Percentiles rank a stretch among this genome's conserved stretches.
Conservation (phyloP, 345 rosid genomes). For the Citrus reticulata region DNA sequence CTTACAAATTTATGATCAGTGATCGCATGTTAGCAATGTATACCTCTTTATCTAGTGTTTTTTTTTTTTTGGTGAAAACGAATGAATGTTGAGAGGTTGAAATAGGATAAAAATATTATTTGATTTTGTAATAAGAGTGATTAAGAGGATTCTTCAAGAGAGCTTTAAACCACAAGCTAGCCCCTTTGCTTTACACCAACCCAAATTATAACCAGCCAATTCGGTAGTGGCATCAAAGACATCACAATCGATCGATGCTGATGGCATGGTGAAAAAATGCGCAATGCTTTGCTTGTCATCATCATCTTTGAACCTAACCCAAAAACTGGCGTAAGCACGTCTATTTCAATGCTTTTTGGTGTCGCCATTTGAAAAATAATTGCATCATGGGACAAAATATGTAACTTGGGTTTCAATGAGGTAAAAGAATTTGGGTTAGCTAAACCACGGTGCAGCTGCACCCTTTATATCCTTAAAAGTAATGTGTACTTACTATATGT, state of each 20-base stretch:
- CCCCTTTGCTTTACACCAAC: conserved; percentile 6
- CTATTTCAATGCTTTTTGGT: conserved; percentile 22
- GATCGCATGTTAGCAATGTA: background rate
- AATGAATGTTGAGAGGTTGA: conserved; percentile 16
- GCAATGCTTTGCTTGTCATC: conserved; percentile 21
- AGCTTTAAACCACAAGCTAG: conserved; percentile 14
- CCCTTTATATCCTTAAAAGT: background rate
- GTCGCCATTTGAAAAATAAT: conserved; percentile 22
- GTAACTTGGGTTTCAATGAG: background rate
- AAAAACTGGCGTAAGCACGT: conserved; percentile 15
- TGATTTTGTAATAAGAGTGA: background rate
- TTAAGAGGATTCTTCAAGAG: conserved; percentile 17
- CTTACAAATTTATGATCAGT: background rate
- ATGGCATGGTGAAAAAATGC: conserved; percentile 23
- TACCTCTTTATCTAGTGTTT: background rate
- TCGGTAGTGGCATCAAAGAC: conserved; percentile 16
- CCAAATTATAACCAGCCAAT: conserved; percentile 14
- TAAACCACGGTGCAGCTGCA: background rate
- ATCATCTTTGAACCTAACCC: conserved; percentile 25
- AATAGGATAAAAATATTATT: background rate
- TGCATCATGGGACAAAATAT: background rate
- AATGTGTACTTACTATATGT: too few species aligned
- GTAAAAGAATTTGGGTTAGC: background rate
- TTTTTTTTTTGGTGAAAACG: background rate
- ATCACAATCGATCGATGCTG: conserved; percentile 8